A percentile compares a stretch with the other conserved stretches of the same genome.
These are phyloP conservation scores for Lolium multiflorum DNA, from an alignment of 176 grass and related monocot species.

Conservation along the genomic window DNA sequence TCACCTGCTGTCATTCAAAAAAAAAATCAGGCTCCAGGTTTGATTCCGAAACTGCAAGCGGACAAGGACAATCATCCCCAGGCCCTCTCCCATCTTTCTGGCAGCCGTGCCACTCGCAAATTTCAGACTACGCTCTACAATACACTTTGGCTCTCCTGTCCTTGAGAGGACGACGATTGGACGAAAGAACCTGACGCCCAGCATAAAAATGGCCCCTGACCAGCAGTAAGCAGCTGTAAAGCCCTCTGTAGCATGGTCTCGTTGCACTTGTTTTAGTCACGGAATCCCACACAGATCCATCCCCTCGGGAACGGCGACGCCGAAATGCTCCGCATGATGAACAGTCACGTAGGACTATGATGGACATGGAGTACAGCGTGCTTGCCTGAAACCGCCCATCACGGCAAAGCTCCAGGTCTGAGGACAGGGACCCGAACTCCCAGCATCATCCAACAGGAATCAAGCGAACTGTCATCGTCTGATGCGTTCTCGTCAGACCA, in stretches of 20 bases:
- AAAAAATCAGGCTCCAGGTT: background rate
- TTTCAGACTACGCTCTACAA: background rate
- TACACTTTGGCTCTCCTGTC: background rate
- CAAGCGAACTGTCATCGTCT: background rate
- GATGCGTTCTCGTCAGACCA: background rate
- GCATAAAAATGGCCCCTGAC: background rate
- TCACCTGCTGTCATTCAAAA: no score
- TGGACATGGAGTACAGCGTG: background rate
- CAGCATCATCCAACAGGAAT: constrained; percentile 9
- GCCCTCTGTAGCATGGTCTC: background rate
- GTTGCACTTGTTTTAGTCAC: background rate
- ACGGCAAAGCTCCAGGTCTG: background rate
- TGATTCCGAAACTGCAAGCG: constrained; percentile 33
- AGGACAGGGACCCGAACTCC: constrained; percentile 6
- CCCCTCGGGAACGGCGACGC: constrained; percentile 27
- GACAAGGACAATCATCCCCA: constrained; percentile 25
- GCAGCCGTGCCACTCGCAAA: background rate
- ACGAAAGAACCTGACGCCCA: background rate
- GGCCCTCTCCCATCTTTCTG: constrained; percentile 10
- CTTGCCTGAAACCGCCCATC: background rate
- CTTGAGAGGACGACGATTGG: background rate
- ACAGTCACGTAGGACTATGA: background rate
- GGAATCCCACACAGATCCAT: constrained; percentile 16
- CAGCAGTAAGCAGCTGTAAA: constrained; percentile 43
- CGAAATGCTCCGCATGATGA: background rate